Percentiles rank a stretch among this genome's conserved stretches.
phyloP scores from a whole-genome alignment of 169 alveolate species.

The Plasmodium adleri region DNA sequence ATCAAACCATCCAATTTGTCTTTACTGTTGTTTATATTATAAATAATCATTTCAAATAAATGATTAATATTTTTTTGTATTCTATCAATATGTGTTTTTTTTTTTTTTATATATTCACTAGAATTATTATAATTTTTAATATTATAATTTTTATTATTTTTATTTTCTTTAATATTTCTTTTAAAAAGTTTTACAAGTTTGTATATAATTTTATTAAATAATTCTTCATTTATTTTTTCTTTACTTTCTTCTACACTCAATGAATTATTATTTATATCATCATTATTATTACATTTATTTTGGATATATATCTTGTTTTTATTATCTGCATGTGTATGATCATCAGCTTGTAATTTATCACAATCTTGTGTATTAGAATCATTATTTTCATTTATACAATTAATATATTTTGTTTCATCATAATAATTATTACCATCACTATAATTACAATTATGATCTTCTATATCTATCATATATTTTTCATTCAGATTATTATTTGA shows the following conservation, averaged over 20 bases:
- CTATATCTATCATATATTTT: neutral
- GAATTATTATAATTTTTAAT: too few relatives aligned
- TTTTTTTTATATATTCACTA: too few relatives aligned
- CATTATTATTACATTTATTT: neutral
- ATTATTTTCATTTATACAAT: neutral
- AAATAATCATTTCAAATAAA: slow-evolving; percentile 33
- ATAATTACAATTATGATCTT: too few relatives aligned
- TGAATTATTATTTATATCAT: neutral
- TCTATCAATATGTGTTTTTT: neutral
- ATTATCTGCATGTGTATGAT: too few relatives aligned
- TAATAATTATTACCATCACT: neutral
- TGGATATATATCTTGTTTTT: too few relatives aligned
- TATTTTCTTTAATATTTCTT: neutral
- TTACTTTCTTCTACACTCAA: slow-evolving; percentile 12
- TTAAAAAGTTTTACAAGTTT: slow-evolving; percentile 51
- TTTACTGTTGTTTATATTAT: too few relatives aligned
- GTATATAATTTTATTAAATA: slow-evolving; percentile 39
- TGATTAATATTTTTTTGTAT: slow-evolving; percentile 17
- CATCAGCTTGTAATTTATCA: neutral
- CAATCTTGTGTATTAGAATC: neutral
- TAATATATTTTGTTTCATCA: too few relatives aligned
- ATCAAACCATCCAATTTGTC: slow-evolving; percentile 2
- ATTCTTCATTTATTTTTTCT: slow-evolving; percentile 27
- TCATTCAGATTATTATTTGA: neutral
- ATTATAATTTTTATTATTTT: neutral